phyloP scores from a whole-genome alignment of 768 basidiomycete species.

The Boletellus sp. region DNA sequence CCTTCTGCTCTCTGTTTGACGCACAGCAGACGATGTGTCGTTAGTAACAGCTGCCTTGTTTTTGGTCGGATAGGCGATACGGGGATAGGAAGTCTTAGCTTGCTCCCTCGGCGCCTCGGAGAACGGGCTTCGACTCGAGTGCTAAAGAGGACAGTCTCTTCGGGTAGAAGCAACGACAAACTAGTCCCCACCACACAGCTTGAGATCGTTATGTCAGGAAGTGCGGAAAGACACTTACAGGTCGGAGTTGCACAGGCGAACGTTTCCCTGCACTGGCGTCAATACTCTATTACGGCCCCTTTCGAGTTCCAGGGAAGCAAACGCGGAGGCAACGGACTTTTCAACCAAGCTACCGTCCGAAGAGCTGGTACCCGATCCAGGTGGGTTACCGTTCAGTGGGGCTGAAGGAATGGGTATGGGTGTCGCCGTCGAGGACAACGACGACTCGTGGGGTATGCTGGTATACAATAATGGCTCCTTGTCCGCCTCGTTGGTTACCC shows the following conservation, averaged over 20 bases:
- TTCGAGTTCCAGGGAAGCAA: constrained; percentile 36
- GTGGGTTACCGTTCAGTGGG: neutral
- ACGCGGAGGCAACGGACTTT: constrained; percentile 27
- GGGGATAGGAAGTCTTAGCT: constrained; percentile 47
- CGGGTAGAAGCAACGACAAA: constrained; percentile 37
- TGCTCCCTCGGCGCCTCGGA: constrained; percentile 54
- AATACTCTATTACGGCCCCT: constrained; percentile 52
- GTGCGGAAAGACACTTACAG: constrained; percentile 35
- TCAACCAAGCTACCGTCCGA: constrained; percentile 47
- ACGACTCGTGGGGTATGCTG: constrained; percentile 2
- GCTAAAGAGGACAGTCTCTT: constrained; percentile 48
- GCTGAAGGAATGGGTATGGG: constrained; percentile 8
- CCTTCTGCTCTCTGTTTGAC: constrained; percentile 43
- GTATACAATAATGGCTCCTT: constrained; percentile 4
- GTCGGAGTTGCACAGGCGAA: constrained; percentile 33
- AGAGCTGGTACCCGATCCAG: constrained; percentile 44
- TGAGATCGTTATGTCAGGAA: neutral
- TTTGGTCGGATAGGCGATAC: constrained; percentile 48
- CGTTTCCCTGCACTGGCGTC: constrained; percentile 54
- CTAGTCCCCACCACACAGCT: constrained; percentile 14
- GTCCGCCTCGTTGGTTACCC: constrained; percentile 3
- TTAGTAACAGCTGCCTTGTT: constrained; percentile 53
- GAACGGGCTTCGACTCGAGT: constrained; percentile 53
- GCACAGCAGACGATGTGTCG: constrained; percentile 53
- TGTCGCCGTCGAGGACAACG: constrained; percentile 1